Base-by-base conservation (phyloP, 164 flowering plant genomes). In the Umbilicus rupestris region DNA sequence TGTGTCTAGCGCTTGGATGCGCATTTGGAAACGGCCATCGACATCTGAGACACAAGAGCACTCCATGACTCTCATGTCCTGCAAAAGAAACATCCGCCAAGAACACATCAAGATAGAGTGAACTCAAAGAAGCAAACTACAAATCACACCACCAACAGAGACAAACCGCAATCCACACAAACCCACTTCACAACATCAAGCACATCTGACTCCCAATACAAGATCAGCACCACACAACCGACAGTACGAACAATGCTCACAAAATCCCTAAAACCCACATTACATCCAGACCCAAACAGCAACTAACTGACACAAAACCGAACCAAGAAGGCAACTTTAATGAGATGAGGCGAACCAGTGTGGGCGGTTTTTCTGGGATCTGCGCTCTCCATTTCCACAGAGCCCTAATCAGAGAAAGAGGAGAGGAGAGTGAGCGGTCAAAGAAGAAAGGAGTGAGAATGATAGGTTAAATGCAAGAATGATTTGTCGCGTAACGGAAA, bases 11-110 rank as follows among this genome's bases (percentile, higher is more conserved):
- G 62, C 94, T 92, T 0, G 98, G 96, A 57, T 89, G 94, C 5
- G 88, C 78, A 44, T 92, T 89, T 5, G 96, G 90, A 71, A 75
- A 92, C 0, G 82, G 73, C 92, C 94, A 89, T 1, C 96, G 94
- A 73, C 98, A 92, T 79, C 79, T 85, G 64, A 64, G 69, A 71
- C 98, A 92, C 17, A 78, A 52, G 68, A 87, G 82, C 62, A 69
- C 82, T 55, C 83, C 81, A 70, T 83, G 89, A 60, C 69, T 68
- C 63, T 80, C 87, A 63, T 79, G 69, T 31, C 76, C 86, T 84
- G 72, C 69, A 69, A 72, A 66, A 64, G 49, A 69, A 67, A 15
- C 42, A 30, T 31, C n/a, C n/a, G n/a, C n/a, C n/a, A n/a, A n/a
- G 22, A 69, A 62, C 19, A 47, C 39, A 39, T 5, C 5, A 58